These are phyloP conservation scores for Pseudofabraea citricarpa DNA, from an alignment of 2,329 filamentous ascomycete genomes.

Conservation along the genomic window DNA sequence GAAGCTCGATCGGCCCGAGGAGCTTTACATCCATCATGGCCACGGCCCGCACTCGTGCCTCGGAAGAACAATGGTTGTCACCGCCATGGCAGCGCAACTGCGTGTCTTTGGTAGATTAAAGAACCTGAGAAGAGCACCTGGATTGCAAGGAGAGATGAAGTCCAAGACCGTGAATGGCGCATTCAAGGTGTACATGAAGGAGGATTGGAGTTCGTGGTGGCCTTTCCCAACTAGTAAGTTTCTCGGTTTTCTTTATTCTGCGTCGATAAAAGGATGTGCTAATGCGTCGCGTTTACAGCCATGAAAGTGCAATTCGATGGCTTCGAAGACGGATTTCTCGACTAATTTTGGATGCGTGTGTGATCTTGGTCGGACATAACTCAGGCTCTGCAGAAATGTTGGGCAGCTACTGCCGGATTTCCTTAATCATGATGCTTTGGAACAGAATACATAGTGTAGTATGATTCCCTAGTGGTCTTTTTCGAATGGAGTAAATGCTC, in stretches of 20 bases:
- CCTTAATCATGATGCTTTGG: too few species aligned
- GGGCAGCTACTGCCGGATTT: too few species aligned
- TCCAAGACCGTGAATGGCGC: neutral
- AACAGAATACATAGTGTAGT: too few species aligned
- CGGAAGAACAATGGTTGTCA: conserved; percentile 41
- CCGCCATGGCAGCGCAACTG: neutral
- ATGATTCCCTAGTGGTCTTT: too few species aligned
- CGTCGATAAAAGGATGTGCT: too few species aligned
- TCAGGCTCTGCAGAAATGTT: too few species aligned
- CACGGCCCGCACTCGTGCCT: conserved; percentile 59
- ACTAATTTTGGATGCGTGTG: too few species aligned
- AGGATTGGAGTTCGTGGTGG: neutral
- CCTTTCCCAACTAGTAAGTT: neutral
- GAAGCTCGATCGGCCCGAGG: conserved; percentile 56
- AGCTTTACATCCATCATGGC: conserved; percentile 60
- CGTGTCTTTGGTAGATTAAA: neutral
- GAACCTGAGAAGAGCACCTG: neutral
- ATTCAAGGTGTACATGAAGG: neutral
- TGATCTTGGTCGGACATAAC: too few species aligned
- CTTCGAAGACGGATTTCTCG: neutral
- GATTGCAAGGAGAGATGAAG: neutral
- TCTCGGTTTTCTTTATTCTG: neutral
- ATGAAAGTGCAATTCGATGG: neutral
- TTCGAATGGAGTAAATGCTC: too few species aligned
- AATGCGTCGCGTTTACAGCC: too few species aligned